A percentile compares a stretch with the other conserved stretches of the same genome.
Evolutionary conservation across 2,329 filamentous ascomycete species (phyloP).

Genomic region (Apiospora kogelbergensis): DNA sequence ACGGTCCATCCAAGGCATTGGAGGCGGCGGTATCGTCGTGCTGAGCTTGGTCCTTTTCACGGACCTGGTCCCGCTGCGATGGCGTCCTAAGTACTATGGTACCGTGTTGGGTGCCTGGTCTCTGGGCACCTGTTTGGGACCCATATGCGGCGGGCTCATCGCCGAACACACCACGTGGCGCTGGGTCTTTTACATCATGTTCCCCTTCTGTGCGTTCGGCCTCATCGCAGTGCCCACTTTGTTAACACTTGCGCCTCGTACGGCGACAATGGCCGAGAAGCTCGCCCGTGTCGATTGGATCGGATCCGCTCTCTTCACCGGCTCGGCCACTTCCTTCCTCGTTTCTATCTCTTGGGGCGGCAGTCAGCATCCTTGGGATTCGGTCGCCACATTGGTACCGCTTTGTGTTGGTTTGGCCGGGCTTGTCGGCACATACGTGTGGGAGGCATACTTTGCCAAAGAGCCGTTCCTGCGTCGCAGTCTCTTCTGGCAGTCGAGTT

Average conservation of each 20-base stretch:
- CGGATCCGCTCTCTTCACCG: conserved; percentile 42
- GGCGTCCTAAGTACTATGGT: conserved; percentile 37
- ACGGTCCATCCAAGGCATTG: conserved; percentile 36
- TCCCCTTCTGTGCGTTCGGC: conserved; percentile 39
- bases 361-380: conserved; percentile 41
- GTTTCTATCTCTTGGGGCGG: conserved; percentile 45
- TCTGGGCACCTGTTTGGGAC: conserved; percentile 40
- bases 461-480: conserved; percentile 31
- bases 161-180: conserved; percentile 39
- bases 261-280: conserved; percentile 29
- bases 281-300: conserved; percentile 41
- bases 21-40: conserved; percentile 38
- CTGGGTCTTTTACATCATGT: conserved; percentile 48
- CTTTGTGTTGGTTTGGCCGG: conserved; percentile 42
- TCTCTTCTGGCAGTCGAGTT: conserved; percentile 28
- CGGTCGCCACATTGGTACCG: conserved; percentile 39
- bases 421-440: conserved; percentile 35
- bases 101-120: conserved; percentile 38
- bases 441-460: conserved; percentile 32
- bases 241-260: conserved; percentile 34
- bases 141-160: conserved; percentile 37
- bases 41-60: conserved; percentile 37
- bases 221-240: conserved; percentile 38
- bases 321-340: conserved; percentile 39
- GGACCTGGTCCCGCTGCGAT: conserved; percentile 39